Percentiles rank a stretch among this genome's conserved stretches.
These are phyloP conservation scores for Knufia petricola DNA, from an alignment of 2,329 filamentous ascomycete genomes.

Conservation along the genomic window DNA sequence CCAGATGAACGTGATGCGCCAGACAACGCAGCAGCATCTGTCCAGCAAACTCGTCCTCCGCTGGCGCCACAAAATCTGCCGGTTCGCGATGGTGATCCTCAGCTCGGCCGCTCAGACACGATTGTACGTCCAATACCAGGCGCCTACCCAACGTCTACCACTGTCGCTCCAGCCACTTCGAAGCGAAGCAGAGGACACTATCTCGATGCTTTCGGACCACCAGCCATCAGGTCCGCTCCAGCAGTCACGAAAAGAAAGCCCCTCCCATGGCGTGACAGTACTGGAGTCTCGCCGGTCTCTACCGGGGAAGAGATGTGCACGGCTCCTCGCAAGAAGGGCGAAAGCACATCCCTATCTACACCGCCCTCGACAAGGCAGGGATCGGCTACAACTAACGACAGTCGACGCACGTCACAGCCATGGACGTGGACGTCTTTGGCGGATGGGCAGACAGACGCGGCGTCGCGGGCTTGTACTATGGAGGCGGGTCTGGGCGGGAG, in stretches of 20 bases:
- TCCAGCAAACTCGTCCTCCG: background rate
- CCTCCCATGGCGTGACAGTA: no score
- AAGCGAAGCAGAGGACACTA: background rate
- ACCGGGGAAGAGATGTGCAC: no score
- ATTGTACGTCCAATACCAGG: background rate
- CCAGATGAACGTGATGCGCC: no score
- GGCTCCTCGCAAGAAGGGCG: no score
- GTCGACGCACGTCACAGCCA: background rate
- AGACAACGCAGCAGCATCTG: background rate
- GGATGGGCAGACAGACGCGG: no score
- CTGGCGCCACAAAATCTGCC: background rate
- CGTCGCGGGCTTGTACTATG: no score
- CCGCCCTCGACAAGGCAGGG: background rate
- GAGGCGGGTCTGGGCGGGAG: no score
- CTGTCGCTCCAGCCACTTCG: background rate
- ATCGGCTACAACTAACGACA: background rate
- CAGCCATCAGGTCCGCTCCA: background rate
- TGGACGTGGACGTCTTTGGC: no score
- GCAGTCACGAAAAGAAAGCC: background rate
- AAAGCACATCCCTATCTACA: background rate
- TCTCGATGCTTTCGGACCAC: background rate
- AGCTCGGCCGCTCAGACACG: background rate
- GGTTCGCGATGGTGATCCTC: background rate
- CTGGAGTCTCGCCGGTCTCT: background rate
- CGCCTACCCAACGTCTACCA: background rate